Conservation (phyloP, 2,329 filamentous ascomycete genomes). For the Sphaerulina musiva region DNA sequence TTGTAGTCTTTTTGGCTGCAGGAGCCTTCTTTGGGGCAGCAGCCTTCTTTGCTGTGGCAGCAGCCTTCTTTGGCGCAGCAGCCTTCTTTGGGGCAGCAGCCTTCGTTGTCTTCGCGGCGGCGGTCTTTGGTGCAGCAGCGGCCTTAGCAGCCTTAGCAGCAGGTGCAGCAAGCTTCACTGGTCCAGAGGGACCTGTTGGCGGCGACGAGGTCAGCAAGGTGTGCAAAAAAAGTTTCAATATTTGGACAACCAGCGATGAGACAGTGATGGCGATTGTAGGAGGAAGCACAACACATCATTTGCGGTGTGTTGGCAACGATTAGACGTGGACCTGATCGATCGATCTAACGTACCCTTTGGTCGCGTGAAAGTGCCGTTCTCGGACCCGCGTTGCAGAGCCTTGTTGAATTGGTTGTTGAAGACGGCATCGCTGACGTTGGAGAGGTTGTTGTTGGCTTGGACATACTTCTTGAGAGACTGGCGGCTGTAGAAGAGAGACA, state of each 20-base stretch:
- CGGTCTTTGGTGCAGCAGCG: constrained; percentile 32
- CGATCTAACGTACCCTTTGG: constrained; percentile 67
- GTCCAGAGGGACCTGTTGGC: constrained; percentile 66
- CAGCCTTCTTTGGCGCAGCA: constrained; percentile 31
- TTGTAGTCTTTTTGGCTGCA: constrained; percentile 45
- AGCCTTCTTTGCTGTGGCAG: constrained; percentile 46
- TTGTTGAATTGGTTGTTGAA: constrained; percentile 79
- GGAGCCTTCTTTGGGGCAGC: constrained; percentile 46
- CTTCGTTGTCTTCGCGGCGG: constrained; percentile 30
- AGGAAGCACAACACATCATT: constrained; percentile 10
- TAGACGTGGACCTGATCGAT: constrained; percentile 22
- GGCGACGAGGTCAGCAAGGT: constrained; percentile 24
- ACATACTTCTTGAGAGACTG: constrained; percentile 72
- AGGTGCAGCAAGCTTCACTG: constrained; percentile 66
- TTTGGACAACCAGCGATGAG: constrained; percentile 4
- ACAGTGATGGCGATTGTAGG: constrained; percentile 6
- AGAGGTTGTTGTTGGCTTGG: constrained; percentile 61
- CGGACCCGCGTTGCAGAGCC: constrained; percentile 72
- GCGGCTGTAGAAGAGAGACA: constrained; percentile 45
- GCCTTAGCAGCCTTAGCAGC: constrained; percentile 22
- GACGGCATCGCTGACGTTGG: constrained; percentile 46
- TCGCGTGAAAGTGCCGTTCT: constrained; percentile 79
- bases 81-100: constrained; percentile 31
- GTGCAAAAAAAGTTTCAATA: constrained; percentile 1
- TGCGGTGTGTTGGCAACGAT: constrained; percentile 7